Conservation (phyloP, 352 stramenopile species). For the Phytophthora pisi region DNA sequence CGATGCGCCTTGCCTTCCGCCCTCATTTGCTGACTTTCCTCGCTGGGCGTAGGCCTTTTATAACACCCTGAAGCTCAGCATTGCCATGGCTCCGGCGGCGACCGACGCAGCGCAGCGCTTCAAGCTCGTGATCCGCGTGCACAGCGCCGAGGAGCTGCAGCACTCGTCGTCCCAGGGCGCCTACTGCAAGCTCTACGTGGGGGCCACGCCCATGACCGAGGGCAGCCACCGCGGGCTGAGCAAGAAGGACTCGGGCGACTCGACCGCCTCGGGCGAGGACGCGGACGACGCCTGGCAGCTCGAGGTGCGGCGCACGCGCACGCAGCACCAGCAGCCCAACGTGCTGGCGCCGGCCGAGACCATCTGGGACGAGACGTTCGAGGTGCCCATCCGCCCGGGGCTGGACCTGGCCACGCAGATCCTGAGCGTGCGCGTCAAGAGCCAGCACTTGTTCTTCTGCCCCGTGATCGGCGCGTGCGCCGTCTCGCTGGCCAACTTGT, state of each 20-base stretch:
- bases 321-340: constrained; percentile 43
- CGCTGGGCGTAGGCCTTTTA: too few relatives aligned
- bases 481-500: constrained; percentile 58
- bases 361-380: constrained; percentile 68
- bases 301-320: constrained; percentile 57
- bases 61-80: not conserved
- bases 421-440: constrained; percentile 70
- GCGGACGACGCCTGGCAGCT: constrained; percentile 31
- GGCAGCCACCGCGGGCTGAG: constrained; percentile 47
- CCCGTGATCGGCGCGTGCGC: constrained; percentile 56
- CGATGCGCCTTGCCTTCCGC: constrained; percentile 19
- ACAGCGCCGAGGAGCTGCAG: constrained; percentile 56
- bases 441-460: constrained; percentile 66
- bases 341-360: constrained; percentile 39
- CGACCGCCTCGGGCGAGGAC: constrained; percentile 23
- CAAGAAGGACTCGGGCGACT: constrained; percentile 41
- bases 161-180: constrained; percentile 59
- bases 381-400: constrained; percentile 39
- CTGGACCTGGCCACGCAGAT: constrained; percentile 45
- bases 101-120: constrained; percentile 16
- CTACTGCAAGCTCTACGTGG: constrained; percentile 76
- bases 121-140: constrained; percentile 62
- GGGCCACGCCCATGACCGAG: constrained; percentile 50
- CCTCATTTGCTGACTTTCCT: constrained; percentile 35
- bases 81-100: constrained; percentile 12